phyloP scores from a whole-genome alignment of 305 asterid genomes.

The Fraxinus ornus region DNA sequence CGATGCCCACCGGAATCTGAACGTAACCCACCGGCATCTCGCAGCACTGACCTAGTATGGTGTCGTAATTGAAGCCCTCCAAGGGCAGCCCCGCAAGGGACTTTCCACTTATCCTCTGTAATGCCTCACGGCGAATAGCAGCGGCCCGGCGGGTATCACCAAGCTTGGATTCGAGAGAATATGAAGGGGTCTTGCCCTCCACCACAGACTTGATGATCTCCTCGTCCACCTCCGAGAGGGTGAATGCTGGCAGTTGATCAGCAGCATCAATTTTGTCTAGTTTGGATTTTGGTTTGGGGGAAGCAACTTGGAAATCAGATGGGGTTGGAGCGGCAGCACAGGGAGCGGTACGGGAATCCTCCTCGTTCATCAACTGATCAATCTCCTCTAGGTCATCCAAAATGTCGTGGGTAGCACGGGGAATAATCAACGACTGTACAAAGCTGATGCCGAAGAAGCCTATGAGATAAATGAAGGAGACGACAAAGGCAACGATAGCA shows the following conservation, averaged over 20 bases:
- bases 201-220: constrained; percentile 30
- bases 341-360: constrained; percentile 22
- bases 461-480: constrained; percentile 31
- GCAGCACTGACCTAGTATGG: constrained; percentile 41
- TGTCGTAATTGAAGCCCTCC: constrained; percentile 35
- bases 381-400: neutral
- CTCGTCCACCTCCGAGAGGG: constrained; percentile 22
- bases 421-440: constrained; percentile 34
- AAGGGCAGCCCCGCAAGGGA: constrained; percentile 34
- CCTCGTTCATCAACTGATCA: constrained; percentile 18
- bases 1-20: constrained; percentile 42
- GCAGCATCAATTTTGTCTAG: neutral
- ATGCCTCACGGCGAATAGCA: constrained; percentile 37
- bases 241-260: constrained; percentile 4
- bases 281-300: constrained; percentile 8
- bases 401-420: constrained; percentile 20
- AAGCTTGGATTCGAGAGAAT: constrained; percentile 33
- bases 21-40: constrained; percentile 45
- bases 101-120: constrained; percentile 33
- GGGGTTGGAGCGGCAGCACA: constrained; percentile 19
- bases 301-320: constrained; percentile 11
- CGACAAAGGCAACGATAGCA: constrained; percentile 29
- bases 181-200: constrained; percentile 34
- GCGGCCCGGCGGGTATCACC: constrained; percentile 36
- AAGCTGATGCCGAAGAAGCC: constrained; percentile 39